phyloP scores from a whole-genome alignment of 2,329 filamentous ascomycete genomes.

The Tolypocladium album region DNA sequence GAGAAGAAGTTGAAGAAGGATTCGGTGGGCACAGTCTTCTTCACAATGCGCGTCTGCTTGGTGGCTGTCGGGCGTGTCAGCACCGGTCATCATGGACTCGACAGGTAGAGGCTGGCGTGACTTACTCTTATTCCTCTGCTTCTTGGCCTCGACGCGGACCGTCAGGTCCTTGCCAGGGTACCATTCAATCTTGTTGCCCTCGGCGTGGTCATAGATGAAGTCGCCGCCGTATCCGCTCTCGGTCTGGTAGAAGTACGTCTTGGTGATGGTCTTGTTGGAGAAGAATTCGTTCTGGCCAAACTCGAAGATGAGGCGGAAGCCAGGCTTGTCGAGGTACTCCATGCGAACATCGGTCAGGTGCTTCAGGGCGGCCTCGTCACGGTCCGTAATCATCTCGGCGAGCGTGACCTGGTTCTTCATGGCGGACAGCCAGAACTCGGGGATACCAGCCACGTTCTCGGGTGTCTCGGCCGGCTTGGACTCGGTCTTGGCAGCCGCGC shows the following conservation, averaged over 20 bases:
- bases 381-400: slow-evolving; percentile 96
- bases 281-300: slow-evolving; percentile 95
- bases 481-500: slow-evolving; percentile 41
- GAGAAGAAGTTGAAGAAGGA: slow-evolving; percentile 99
- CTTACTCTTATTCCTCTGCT: slow-evolving; percentile 97
- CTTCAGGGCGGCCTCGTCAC: slow-evolving; percentile 89
- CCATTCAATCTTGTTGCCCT: slow-evolving; percentile 98
- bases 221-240: slow-evolving; percentile 98
- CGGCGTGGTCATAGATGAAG: slow-evolving; percentile 98
- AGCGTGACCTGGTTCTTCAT: slow-evolving; percentile 99
- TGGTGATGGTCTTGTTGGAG: slow-evolving; percentile 92
- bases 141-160: slow-evolving; percentile 94
- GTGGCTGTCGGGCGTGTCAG: slow-evolving; percentile 54
- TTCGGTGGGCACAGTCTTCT: slow-evolving; percentile 97
- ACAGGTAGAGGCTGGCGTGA: neutral
- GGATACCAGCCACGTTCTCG: slow-evolving; percentile 64
- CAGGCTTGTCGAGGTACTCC: slow-evolving; percentile 97
- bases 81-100: neutral
- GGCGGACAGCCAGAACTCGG: slow-evolving; percentile 98
- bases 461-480: slow-evolving; percentile 48
- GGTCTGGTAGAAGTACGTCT: slow-evolving; percentile 98
- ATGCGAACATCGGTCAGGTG: slow-evolving; percentile 87
- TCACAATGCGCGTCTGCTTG: slow-evolving; percentile 97
- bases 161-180: slow-evolving; percentile 88
- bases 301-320: slow-evolving; percentile 97